phyloP scores from a whole-genome alignment of 495 filamentous ascomycete species.

The Cudoniella acicularis region DNA sequence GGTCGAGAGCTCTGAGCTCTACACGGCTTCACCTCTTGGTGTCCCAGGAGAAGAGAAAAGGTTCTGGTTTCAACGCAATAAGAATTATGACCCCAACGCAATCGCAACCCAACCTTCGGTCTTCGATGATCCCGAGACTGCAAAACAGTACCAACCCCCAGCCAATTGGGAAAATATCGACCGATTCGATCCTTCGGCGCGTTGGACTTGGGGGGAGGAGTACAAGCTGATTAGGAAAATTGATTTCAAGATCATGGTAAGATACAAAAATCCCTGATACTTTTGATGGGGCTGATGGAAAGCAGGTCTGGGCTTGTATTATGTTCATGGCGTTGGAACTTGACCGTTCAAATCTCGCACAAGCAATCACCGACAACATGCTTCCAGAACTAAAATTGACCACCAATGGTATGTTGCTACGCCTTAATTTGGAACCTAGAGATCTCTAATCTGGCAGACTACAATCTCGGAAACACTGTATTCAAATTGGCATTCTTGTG shows the following conservation, averaged over 20 bases:
- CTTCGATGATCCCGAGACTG: slow-evolving; percentile 34
- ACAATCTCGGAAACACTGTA: slow-evolving; percentile 75
- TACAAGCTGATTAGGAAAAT: slow-evolving; percentile 63
- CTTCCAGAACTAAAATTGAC: slow-evolving; percentile 53
- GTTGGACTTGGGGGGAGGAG: slow-evolving; percentile 71
- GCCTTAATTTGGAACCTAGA: background rate
- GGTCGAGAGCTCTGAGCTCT: background rate
- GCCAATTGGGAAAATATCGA: slow-evolving; percentile 61
- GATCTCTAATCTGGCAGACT: slow-evolving; percentile 35
- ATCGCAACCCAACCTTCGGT: slow-evolving; percentile 55
- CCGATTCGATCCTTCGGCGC: slow-evolving; percentile 68
- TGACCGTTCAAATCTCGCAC: slow-evolving; percentile 68
- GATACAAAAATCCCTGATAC: slow-evolving; percentile 4
- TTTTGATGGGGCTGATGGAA: slow-evolving; percentile 37
- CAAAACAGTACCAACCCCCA: slow-evolving; percentile 45
- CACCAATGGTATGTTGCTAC: slow-evolving; percentile 49
- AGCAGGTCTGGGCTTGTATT: slow-evolving; percentile 52
- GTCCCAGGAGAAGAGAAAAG: slow-evolving; percentile 33
- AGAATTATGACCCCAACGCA: slow-evolving; percentile 43
- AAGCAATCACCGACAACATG: slow-evolving; percentile 61
- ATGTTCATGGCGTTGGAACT: slow-evolving; percentile 85
- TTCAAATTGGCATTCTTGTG: slow-evolving; percentile 65
- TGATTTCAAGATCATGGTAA: slow-evolving; percentile 24
- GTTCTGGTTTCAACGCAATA: slow-evolving; percentile 42
- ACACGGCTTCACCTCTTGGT: slow-evolving; percentile 31